Evolutionary conservation across 495 filamentous ascomycete species (phyloP), one percentile per base, ranked within the genome.

Genomic region (Aspergillus incahuasiensis): DNA sequence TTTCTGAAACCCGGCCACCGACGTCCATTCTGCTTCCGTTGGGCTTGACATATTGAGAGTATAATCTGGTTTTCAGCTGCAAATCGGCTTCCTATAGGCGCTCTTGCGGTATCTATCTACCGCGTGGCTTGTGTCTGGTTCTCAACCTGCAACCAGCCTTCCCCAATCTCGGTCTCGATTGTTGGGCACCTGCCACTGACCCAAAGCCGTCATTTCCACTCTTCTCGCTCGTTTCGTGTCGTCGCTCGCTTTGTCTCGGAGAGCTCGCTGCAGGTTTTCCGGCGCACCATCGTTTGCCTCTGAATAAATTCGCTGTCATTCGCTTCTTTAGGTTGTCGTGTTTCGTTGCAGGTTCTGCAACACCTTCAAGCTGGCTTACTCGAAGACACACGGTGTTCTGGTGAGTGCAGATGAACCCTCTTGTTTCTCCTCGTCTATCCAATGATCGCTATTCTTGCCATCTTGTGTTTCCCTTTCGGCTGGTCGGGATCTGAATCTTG

Each of bases 321-420:
- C 76, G 76, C 74, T 77, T 73, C 58, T 60, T 66, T 66, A 68
- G 59, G 58, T 54, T 58, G 63, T 73, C 66, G 69, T 66, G 66
- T 74, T 69, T 69, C 59, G 73, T 76, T 76, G 74, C 74, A 76
- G 62, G 63, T 60, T 61, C 67, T 74, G 73, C 74, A 79, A 77
- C 72, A 75, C 67, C 64, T 71, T 77, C 76, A 79, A 78, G 63
- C 76, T 79, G 76, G 76, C 76, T 74, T 77, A 75, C 65, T 78
- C 74, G 68, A 77, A 71, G 68, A 68, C 68, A 52, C 71, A 77
- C 71, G 68, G 73, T 68, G 68, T 76, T 75, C 69, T 77, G 68
- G 76, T 79, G 78, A 76, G 83, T 74, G 40, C 30, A 53, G 43
- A 46, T 54, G 40, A 30, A 15, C 32, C 24, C 22, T 58, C 48